These are phyloP conservation scores for Pythium apleroticum DNA, from an alignment of 352 stramenopile species.

Conservation along the genomic window DNA sequence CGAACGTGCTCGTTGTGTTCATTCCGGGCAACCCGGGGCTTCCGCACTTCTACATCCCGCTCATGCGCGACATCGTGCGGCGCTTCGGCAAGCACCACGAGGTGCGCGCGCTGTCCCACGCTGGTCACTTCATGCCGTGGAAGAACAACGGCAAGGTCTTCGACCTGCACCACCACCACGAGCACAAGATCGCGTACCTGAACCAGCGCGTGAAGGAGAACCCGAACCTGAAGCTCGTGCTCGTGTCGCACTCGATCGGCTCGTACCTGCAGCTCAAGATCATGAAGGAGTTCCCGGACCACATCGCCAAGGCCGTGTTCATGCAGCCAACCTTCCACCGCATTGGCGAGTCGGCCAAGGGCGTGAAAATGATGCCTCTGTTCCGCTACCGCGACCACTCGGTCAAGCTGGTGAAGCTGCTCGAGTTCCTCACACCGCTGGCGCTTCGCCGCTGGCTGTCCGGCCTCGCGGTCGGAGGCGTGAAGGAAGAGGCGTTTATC, in stretches of 20 bases:
- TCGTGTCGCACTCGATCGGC: slow-evolving; percentile 74
- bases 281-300: slow-evolving; percentile 47
- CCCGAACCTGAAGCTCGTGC: slow-evolving; percentile 42
- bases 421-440: slow-evolving; percentile 48
- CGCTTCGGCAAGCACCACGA: slow-evolving; percentile 40
- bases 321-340: slow-evolving; percentile 75
- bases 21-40: slow-evolving; percentile 68
- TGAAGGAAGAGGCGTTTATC: slow-evolving; percentile 44
- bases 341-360: slow-evolving; percentile 51
- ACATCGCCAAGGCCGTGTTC: slow-evolving; percentile 57
- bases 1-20: slow-evolving; percentile 55
- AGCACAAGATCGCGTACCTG: slow-evolving; percentile 57
- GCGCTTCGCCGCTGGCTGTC: slow-evolving; percentile 50
- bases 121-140: slow-evolving; percentile 66
- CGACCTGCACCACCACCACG: slow-evolving; percentile 55
- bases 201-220: slow-evolving; percentile 41
- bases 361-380: slow-evolving; percentile 45
- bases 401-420: slow-evolving; percentile 34
- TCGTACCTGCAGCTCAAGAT: slow-evolving; percentile 55
- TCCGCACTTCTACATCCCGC: slow-evolving; percentile 61
- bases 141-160: slow-evolving; percentile 55
- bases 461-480: slow-evolving; percentile 32
- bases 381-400: slow-evolving; percentile 40
- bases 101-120: slow-evolving; percentile 58
- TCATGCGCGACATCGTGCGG: slow-evolving; percentile 55